Evolutionary conservation across 306 rosid species (phyloP).

Genomic region (Sindora glabra): DNA sequence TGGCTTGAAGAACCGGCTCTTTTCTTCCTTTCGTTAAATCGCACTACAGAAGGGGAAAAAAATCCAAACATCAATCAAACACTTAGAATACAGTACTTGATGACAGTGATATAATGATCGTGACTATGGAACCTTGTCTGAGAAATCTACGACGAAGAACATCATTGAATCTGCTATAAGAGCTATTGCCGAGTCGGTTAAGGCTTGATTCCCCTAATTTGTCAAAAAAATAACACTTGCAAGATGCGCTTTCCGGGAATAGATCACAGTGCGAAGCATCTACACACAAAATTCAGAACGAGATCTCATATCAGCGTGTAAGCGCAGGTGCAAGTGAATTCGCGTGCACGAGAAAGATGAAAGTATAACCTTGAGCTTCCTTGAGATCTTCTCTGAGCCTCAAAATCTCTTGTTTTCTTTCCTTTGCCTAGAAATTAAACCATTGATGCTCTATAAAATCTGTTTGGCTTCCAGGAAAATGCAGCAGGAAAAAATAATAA

Average conservation of each 20-base stretch:
- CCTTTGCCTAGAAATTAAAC: constrained; percentile 61
- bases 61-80: background rate
- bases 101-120: background rate
- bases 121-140: constrained; percentile 55
- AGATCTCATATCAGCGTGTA: background rate
- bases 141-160: constrained; percentile 85
- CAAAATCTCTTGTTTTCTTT: constrained; percentile 71
- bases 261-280: constrained; percentile 65
- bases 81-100: background rate
- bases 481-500: background rate
- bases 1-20: constrained; percentile 35
- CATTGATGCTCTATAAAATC: background rate
- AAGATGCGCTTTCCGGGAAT: constrained; percentile 61
- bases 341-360: background rate
- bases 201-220: constrained; percentile 48
- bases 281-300: constrained; percentile 18
- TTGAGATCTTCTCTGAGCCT: constrained; percentile 72
- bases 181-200: constrained; percentile 26
- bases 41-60: too few species aligned
- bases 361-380: constrained; percentile 57
- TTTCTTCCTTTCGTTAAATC: constrained; percentile 19
- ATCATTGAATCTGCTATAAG: constrained; percentile 57
- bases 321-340: background rate
- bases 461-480: background rate
- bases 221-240: constrained; percentile 88